Evolutionary conservation across 495 filamentous ascomycete genomes (phyloP).

Genomic region (Penicillium argentinense): DNA sequence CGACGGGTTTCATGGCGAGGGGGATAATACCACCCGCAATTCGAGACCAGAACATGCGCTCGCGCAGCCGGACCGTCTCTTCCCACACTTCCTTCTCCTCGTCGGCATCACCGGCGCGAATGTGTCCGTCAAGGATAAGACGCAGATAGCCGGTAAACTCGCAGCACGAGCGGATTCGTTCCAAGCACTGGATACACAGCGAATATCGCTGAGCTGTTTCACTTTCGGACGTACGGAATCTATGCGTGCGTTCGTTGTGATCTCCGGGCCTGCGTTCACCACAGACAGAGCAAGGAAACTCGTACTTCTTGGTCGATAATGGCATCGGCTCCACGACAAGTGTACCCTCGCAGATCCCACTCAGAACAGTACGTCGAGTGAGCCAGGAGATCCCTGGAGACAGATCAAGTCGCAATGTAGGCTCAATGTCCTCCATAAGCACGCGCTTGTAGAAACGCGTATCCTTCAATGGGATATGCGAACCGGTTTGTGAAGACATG

Average conservation of each 20-base stretch:
- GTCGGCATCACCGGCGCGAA: slow-evolving; percentile 71
- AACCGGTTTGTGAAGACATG: slow-evolving; percentile 34
- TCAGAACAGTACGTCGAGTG: slow-evolving; percentile 77
- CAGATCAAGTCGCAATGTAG: slow-evolving; percentile 82
- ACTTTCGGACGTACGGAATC: slow-evolving; percentile 83
- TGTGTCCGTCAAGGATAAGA: slow-evolving; percentile 85
- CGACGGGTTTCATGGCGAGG: slow-evolving; percentile 32
- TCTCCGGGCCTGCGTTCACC: slow-evolving; percentile 75
- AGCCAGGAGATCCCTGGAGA: slow-evolving; percentile 94
- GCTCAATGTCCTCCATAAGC: slow-evolving; percentile 88
- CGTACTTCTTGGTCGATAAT: slow-evolving; percentile 53
- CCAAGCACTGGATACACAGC: slow-evolving; percentile 84
- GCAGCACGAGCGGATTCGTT: slow-evolving; percentile 80
- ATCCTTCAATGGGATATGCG: slow-evolving; percentile 69
- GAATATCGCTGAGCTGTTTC: slow-evolving; percentile 84
- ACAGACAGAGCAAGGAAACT: slow-evolving; percentile 82
- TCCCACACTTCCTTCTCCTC: slow-evolving; percentile 87
- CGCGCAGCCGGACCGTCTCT: slow-evolving; percentile 81
- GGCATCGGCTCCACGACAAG: slow-evolving; percentile 88
- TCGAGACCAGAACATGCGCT: slow-evolving; percentile 94
- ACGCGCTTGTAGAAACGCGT: slow-evolving; percentile 90
- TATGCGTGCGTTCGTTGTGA: slow-evolving; percentile 73
- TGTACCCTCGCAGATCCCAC: slow-evolving; percentile 79
- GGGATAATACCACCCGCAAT: slow-evolving; percentile 88
- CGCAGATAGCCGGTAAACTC: slow-evolving; percentile 90